Evolutionary conservation across 352 stramenopile species (phyloP).

Genomic region (Globisporangium perplexum): DNA sequence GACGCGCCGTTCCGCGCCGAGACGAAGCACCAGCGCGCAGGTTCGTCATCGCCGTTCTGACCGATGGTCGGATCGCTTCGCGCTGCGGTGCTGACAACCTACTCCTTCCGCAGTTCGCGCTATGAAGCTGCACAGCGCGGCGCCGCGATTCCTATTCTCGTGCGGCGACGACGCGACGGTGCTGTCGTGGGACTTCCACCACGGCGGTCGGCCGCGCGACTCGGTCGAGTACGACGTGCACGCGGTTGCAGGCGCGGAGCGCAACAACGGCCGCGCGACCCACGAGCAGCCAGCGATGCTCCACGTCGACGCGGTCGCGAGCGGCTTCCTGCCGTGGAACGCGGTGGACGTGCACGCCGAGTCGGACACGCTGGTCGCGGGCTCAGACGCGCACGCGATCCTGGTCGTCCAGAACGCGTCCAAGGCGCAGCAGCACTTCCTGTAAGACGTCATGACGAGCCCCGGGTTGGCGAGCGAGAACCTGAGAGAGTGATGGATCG

Average conservation of each 20-base stretch:
- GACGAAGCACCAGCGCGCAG: conserved; percentile 50
- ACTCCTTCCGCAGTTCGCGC: conserved; percentile 30
- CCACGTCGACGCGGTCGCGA: conserved; percentile 31
- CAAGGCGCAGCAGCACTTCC: conserved; percentile 15
- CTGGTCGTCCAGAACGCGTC: conserved; percentile 59
- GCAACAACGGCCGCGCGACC: conserved; percentile 8
- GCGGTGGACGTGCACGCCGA: conserved; percentile 58
- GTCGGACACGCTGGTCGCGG: conserved; percentile 67
- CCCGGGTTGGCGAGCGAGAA: background rate
- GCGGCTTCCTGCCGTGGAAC: conserved; percentile 55
- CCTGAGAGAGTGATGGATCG: background rate
- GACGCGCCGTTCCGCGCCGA: conserved; percentile 61
- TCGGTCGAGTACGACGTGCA: conserved; percentile 55
- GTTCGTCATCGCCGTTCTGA: conserved; percentile 10
- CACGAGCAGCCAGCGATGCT: conserved; percentile 14
- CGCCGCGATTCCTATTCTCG: conserved; percentile 63
- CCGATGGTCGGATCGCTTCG: background rate
- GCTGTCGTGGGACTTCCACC: conserved; percentile 70
- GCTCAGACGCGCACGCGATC: conserved; percentile 72
- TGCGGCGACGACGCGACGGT: conserved; percentile 56
- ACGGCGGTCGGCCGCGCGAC: conserved; percentile 33
- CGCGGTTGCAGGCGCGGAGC: background rate
- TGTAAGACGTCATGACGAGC: background rate
- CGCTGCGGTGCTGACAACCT: background rate
- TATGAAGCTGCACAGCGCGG: conserved; percentile 58